Percentiles rank a stretch among this genome's conserved stretches.
Conservation (phyloP, 2,329 filamentous ascomycete species). For the Colletotrichum camelliae region DNA sequence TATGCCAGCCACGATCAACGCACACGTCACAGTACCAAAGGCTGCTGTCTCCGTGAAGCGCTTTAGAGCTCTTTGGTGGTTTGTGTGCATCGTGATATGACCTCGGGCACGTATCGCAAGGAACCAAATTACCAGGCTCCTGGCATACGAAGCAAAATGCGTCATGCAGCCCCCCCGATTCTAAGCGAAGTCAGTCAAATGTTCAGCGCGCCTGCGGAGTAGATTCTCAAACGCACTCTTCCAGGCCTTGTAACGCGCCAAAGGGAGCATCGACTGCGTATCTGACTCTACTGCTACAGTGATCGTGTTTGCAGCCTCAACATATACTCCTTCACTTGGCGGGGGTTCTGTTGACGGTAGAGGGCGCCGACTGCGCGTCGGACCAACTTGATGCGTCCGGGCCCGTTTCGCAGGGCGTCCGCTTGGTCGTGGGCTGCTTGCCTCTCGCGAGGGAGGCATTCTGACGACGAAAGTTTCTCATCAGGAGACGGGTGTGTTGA, state of each 20-base stretch:
- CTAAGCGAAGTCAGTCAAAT: background rate
- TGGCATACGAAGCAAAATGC: background rate
- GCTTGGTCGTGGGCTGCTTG: fast-evolving
- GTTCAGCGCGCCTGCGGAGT: background rate
- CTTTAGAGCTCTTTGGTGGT: background rate
- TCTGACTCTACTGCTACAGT: background rate
- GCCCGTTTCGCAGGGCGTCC: background rate
- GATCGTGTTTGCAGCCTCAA: background rate
- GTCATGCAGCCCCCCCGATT: background rate
- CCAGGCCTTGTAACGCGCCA: background rate
- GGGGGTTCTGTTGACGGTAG: fast-evolving
- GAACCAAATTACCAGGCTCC: background rate
- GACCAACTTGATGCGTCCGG: fast-evolving
- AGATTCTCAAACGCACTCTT: background rate
- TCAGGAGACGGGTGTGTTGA: fast-evolving
- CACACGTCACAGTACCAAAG: background rate
- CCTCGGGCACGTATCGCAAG: background rate
- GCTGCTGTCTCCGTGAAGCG: background rate
- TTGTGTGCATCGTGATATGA: background rate
- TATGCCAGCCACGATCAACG: background rate
- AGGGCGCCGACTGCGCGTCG: background rate
- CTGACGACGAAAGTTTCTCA: fast-evolving
- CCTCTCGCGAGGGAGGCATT: background rate
- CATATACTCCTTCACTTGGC: background rate
- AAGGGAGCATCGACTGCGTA: fast-evolving